Percentiles rank a stretch among this genome's conserved stretches.
Conservation (phyloP, 768 basidiomycete genomes). For the Pleurotus djamor region DNA sequence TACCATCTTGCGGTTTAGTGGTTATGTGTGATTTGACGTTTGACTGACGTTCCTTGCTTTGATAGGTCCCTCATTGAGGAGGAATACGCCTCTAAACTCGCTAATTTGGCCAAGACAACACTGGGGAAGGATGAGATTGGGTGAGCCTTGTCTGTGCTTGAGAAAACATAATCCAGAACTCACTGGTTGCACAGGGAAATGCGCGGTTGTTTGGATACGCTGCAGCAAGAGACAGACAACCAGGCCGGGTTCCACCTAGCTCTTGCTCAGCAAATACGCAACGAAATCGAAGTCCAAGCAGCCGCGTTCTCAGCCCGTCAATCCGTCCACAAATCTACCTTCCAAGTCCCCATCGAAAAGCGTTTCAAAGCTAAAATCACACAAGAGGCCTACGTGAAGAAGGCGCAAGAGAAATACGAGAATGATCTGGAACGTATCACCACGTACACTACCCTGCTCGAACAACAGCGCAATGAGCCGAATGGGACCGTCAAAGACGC, state of each 20-base stretch:
- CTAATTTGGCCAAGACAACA: conserved; percentile 70
- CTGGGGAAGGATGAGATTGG: conserved; percentile 93
- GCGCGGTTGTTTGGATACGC: conserved; percentile 73
- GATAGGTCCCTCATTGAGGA: conserved; percentile 86
- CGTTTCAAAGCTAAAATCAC: conserved; percentile 86
- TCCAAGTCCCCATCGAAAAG: conserved; percentile 82
- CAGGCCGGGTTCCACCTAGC: conserved; percentile 72
- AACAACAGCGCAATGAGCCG: conserved; percentile 66
- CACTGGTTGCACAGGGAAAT: conserved; percentile 58
- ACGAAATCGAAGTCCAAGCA: conserved; percentile 69
- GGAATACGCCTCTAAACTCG: conserved; percentile 86
- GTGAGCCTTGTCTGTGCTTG: conserved; percentile 42
- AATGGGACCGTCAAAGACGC: conserved; percentile 54
- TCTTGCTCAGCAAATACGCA: conserved; percentile 73
- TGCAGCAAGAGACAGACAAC: conserved; percentile 81
- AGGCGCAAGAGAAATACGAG: conserved; percentile 93
- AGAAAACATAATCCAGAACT: background rate
- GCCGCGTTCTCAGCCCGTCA: conserved; percentile 62
- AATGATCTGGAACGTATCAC: conserved; percentile 93
- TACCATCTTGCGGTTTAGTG: no score
- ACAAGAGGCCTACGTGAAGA: conserved; percentile 82
- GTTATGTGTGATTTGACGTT: no score
- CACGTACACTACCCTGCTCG: conserved; percentile 84
- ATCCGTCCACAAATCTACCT: conserved; percentile 68
- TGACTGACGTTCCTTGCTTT: background rate